Conservation (phyloP, 768 basidiomycete genomes). For the Lactifluus echinatus region DNA sequence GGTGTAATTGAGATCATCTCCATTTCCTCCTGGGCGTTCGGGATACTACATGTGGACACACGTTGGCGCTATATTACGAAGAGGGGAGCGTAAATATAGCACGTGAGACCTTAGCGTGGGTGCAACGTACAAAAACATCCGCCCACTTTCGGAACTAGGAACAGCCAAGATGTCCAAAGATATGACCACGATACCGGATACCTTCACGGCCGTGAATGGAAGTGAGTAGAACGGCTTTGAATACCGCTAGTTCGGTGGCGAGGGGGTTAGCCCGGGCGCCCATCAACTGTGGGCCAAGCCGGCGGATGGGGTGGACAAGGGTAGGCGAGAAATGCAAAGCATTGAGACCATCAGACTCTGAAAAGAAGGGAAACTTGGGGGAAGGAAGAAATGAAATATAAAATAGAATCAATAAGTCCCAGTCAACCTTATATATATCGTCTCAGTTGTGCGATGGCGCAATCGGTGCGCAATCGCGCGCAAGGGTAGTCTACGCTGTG, state of each 20-base stretch:
- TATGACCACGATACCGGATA: background rate
- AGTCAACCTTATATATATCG: slow-evolving; percentile 4
- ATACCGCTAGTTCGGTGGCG: background rate
- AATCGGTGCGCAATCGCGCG: slow-evolving; percentile 12
- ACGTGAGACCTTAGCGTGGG: slow-evolving; percentile 1
- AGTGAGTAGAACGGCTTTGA: background rate
- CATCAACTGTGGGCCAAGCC: background rate
- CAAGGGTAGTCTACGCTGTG: background rate
- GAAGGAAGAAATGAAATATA: background rate
- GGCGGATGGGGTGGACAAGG: background rate
- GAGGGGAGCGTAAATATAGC: background rate
- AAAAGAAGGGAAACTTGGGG: background rate
- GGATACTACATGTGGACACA: background rate
- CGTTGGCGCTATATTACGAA: slow-evolving; percentile 5
- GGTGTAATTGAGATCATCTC: background rate
- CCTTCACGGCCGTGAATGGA: background rate
- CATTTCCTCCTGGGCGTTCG: background rate
- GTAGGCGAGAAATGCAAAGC: background rate
- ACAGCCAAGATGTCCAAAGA: background rate
- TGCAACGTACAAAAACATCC: background rate
- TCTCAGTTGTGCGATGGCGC: slow-evolving; percentile 13
- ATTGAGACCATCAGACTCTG: background rate
- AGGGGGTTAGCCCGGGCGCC: background rate
- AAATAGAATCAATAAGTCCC: background rate
- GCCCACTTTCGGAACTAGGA: background rate